Conservation (phyloP, 1,284 basidiomycete species). For the Dichomitus squalens region DNA sequence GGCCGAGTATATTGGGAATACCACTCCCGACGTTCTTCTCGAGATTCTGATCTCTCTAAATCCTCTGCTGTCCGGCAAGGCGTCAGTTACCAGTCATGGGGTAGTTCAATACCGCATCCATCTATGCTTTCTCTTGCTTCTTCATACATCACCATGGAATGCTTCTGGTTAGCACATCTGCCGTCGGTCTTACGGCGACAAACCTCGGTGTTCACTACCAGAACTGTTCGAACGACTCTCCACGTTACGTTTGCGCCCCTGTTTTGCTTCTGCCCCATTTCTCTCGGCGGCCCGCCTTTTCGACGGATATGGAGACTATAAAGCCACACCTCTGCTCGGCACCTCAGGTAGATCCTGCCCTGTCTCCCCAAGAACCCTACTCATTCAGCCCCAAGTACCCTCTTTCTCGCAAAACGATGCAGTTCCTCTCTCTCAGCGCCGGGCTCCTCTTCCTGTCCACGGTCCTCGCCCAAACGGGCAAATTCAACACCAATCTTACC, state of each 20-base stretch:
- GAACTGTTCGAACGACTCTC: slow-evolving; percentile 14
- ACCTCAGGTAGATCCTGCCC: not conserved
- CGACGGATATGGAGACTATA: not conserved
- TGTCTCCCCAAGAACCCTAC: not conserved
- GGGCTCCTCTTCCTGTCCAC: slow-evolving; percentile 9
- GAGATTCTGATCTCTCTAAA: not conserved
- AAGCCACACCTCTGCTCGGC: not conserved
- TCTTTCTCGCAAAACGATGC: not conserved
- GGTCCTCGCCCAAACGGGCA: slow-evolving; percentile 20
- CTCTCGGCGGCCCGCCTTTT: not conserved
- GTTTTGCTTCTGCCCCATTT: not conserved
- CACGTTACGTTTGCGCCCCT: not conserved
- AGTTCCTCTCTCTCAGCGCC: not conserved
- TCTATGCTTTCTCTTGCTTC: not conserved
- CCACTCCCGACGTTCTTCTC: too few species aligned
- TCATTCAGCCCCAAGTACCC: not conserved
- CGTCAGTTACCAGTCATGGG: not conserved
- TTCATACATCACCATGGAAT: not conserved
- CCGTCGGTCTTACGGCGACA: not conserved
- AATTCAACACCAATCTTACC: slow-evolving; percentile 37
- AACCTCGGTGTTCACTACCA: not conserved
- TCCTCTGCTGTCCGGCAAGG: not conserved
- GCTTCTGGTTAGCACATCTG: not conserved
- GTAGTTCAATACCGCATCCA: not conserved
- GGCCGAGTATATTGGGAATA: too few species aligned